Percentiles rank a stretch among this genome's conserved stretches.
Evolutionary conservation across 2,329 filamentous ascomycete species (phyloP).

Genomic region (Paraphaeosphaeria minitans): DNA sequence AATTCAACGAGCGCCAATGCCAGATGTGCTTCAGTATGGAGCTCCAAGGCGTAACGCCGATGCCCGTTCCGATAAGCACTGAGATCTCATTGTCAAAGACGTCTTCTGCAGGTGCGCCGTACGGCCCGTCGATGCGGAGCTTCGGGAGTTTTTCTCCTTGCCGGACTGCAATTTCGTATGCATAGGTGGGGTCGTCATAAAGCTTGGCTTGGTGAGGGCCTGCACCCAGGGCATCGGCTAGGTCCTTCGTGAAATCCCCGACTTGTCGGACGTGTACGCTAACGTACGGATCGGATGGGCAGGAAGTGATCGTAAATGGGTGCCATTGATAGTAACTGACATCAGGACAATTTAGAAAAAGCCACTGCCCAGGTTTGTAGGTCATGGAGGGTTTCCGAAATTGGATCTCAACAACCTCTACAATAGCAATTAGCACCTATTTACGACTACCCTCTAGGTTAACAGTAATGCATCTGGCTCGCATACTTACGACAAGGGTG

Average conservation of each 20-base stretch:
- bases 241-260: constrained; percentile 90
- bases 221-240: constrained; percentile 93
- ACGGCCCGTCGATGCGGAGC: constrained; percentile 91
- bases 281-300: constrained; percentile 92
- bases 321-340: constrained; percentile 95
- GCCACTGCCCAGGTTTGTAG: constrained; percentile 98
- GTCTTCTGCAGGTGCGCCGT: constrained; percentile 95
- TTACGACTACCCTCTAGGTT: too few relatives aligned
- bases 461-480: constrained; percentile 75
- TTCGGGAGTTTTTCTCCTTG: constrained; percentile 91
- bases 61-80: constrained; percentile 83
- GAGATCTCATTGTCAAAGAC: constrained; percentile 94
- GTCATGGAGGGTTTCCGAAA: constrained; percentile 95
- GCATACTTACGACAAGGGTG: constrained; percentile 82
- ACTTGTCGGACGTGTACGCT: constrained; percentile 95
- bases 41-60: constrained; percentile 86
- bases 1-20: constrained; percentile 90
- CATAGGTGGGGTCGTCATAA: constrained; percentile 86
- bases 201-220: constrained; percentile 85
- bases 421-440: too few relatives aligned
- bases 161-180: constrained; percentile 96
- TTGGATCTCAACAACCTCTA: constrained; percentile 95
- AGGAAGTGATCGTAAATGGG: constrained; percentile 98
- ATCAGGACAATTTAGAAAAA: constrained; percentile 91
- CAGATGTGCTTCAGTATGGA: constrained; percentile 96